Conservation (phyloP, 2,329 filamentous ascomycete species). For the Aspergillaceae sp. region DNA sequence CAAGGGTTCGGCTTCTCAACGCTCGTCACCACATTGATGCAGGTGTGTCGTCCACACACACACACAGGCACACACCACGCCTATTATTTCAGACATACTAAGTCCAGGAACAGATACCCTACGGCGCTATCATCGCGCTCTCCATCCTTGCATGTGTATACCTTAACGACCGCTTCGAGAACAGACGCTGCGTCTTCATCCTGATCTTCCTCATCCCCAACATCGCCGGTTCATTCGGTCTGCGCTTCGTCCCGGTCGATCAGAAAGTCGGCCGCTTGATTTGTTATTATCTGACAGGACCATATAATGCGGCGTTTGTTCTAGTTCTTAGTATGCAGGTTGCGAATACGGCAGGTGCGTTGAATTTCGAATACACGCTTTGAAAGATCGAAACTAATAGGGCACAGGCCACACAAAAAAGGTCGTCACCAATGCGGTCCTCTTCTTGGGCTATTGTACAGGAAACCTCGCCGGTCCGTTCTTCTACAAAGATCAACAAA, state of each 20-base stretch:
- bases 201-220: slow-evolving; percentile 52
- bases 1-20: slow-evolving; percentile 49
- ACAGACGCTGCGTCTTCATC: slow-evolving; percentile 46
- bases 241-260: slow-evolving; percentile 45
- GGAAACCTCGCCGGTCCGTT: slow-evolving; percentile 57
- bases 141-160: slow-evolving; percentile 44
- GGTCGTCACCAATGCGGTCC: slow-evolving; percentile 53
- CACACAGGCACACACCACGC: background rate
- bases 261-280: slow-evolving; percentile 48
- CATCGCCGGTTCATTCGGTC: slow-evolving; percentile 50
- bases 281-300: slow-evolving; percentile 51
- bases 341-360: slow-evolving; percentile 36
- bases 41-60: slow-evolving; percentile 18
- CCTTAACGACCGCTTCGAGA: slow-evolving; percentile 40
- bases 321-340: slow-evolving; percentile 41
- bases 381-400: slow-evolving; percentile 14
- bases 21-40: slow-evolving; percentile 47
- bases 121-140: slow-evolving; percentile 42
- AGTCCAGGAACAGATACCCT: slow-evolving; percentile 32
- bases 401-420: slow-evolving; percentile 52
- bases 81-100: background rate
- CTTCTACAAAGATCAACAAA: slow-evolving; percentile 51
- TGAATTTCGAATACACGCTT: no score
- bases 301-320: slow-evolving; percentile 48
- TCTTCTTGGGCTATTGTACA: slow-evolving; percentile 52